Evolutionary conservation across 2,329 filamentous ascomycete genomes (phyloP), one percentile per base, ranked within the genome.

Genomic region (Aspergillus ochraceus): DNA sequence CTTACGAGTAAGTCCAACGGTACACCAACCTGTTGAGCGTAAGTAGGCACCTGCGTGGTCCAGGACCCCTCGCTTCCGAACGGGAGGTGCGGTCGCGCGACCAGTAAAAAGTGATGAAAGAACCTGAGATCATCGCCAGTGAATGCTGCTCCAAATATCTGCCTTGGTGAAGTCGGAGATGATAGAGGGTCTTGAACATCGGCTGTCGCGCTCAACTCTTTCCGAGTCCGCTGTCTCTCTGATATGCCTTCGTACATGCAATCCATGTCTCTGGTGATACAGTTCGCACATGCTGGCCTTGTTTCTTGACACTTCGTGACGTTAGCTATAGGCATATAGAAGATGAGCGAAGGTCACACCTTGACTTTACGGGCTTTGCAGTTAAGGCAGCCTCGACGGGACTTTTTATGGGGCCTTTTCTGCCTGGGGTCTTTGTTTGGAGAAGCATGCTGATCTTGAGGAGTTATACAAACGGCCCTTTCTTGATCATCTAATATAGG

Each of bases 1-100:
- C n/a, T n/a, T n/a, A n/a, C n/a, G n/a, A n/a, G n/a, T n/a, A n/a
- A n/a, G n/a, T n/a, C n/a, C n/a, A n/a, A n/a, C n/a, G n/a, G n/a
- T n/a, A n/a, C n/a, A n/a, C n/a, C n/a, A n/a, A n/a, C n/a, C n/a
- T n/a, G n/a, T n/a, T n/a, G 86, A 1, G 88, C 88, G 59, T 90
- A 82, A 62, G 85, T 85, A 0, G 88, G 87, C 10, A 91, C 83
- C 59, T 88, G 83, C 26, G 87, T 86, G 6, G 84, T 84, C 88
- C 88, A 91, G 14, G 89, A 79, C 8, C 82, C 78, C 63, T 90
- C 86, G 61, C 87, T 86, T 46, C 86, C 87, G 19, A 89, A 74
- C 0, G 88, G 87, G 24, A 89, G 80, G 70, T 87, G 83, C 2
- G 88, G 88, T 67, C 86, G 86, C 2, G 81, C 81, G 8, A 76